Base-by-base conservation (phyloP, 2,329 filamentous ascomycete species). In the Fusarium camptoceras region DNA sequence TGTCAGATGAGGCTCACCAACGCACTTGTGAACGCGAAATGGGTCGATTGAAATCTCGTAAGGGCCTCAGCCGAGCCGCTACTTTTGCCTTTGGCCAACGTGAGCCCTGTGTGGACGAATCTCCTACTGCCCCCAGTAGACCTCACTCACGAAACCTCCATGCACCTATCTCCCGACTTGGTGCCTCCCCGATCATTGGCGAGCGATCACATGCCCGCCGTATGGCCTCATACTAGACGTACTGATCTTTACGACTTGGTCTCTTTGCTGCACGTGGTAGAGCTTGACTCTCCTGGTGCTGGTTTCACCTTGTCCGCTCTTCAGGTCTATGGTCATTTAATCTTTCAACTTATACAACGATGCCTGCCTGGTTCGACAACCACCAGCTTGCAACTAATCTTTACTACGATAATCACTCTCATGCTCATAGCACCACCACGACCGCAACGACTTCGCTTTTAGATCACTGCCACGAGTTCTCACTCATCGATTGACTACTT, bases 51-150 rank as follows among this genome's bases (percentile, higher is more conserved):
- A 95, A 97, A 81, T 92, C 96, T 78, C 89, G 94, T 75, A 92
- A 92, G 73, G 96, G 95, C 76, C 86, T 99, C 59, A 88, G 89
- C 78, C 89, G 96, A 70, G 94, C 96, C 31, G 92, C 96, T 81
- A 99, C 96, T 2, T 99, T 96, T 83, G 95, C 96, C 28, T 98
- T 98, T 81, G 96, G 95, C 47, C 89, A 96, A 78, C 88, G 91
- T 54, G 83, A 86, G 44, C 78, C 80, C n/a, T 80, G 82, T 69
- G 79, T 86, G 46, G 83, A 88, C 49, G 86, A 88, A 63, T 90
- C 88, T n/a, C 88, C 88, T 4, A 90, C 87, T 3, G 87, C 82
- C 11, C 83, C 85, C 5, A 80, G 81, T 53, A 83, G 85, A 58
- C 78, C 77, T 48, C 76, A 74, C 61, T 79, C 81, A 50, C 78